Percentiles rank a stretch among this genome's conserved stretches.
Evolutionary conservation across 495 filamentous ascomycete genomes (phyloP).

Genomic region (Penicillium odoratum): DNA sequence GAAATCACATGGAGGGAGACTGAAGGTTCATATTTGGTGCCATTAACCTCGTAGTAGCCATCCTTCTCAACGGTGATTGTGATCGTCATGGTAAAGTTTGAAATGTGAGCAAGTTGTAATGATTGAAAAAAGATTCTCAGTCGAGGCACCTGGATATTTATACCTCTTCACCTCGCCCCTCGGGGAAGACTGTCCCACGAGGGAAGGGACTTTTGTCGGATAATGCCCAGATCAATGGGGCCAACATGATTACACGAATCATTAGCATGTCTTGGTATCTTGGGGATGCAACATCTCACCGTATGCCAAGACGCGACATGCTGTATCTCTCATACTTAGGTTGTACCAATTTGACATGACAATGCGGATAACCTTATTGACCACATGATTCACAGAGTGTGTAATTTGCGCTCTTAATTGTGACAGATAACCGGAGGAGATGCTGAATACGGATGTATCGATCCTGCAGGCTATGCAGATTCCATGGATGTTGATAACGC

Average conservation of each 20-base stretch:
- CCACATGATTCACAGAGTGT: neutral
- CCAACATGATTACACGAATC: conserved; percentile 11
- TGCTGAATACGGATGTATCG: neutral
- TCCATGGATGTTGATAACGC: neutral
- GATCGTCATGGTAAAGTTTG: conserved; percentile 25
- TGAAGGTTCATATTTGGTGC: conserved; percentile 29
- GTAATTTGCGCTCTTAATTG: neutral
- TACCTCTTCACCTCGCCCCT: neutral
- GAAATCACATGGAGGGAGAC: conserved; percentile 36
- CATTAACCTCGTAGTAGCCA: conserved; percentile 41
- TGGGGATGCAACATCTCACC: conserved; percentile 27
- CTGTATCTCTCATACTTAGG: conserved; percentile 12
- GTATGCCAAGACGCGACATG: conserved; percentile 22
- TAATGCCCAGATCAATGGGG: neutral
- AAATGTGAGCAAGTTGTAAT: neutral
- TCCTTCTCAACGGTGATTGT: conserved; percentile 42
- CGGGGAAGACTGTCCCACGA: neutral
- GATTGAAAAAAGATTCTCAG: neutral
- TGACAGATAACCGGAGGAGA: neutral
- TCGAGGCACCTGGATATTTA: neutral
- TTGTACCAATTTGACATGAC: conserved; percentile 19
- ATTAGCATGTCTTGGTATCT: conserved; percentile 15
- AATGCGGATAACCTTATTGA: conserved; percentile 13
- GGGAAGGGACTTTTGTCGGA: neutral
- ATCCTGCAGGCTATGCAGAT: neutral